Conservation (phyloP, 768 basidiomycete genomes). For the Leucosporidium scottii region DNA sequence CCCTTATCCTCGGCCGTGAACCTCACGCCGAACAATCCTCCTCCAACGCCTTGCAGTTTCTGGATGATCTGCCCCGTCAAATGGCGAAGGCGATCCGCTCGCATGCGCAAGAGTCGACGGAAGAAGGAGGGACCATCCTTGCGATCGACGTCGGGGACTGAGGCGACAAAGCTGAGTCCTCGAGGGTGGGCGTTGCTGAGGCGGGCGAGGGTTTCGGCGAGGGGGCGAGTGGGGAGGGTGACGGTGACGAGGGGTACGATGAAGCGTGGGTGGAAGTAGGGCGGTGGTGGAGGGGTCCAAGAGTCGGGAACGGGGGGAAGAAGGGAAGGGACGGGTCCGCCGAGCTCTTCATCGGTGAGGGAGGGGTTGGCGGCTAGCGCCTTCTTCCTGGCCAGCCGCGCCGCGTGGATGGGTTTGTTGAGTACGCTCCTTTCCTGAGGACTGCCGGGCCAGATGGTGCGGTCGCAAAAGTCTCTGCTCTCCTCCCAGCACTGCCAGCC, state of each 20-base stretch:
- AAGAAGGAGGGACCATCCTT: conserved; percentile 41
- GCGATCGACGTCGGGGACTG: conserved; percentile 41
- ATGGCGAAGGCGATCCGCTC: conserved; percentile 42
- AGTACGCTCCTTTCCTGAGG: conserved; percentile 13
- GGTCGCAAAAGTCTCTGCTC: conserved; percentile 23
- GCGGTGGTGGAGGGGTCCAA: conserved; percentile 7
- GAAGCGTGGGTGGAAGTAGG: conserved; percentile 16
- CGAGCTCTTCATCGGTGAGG: conserved; percentile 19
- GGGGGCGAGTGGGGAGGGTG: conserved; percentile 47
- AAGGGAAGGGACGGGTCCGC: neutral
- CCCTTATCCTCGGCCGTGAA: conserved; percentile 41
- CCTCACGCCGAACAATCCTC: conserved; percentile 46
- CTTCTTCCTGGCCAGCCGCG: neutral
- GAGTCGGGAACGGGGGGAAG: neutral
- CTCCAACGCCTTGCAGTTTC: conserved; percentile 43
- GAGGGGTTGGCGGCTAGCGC: conserved; percentile 12
- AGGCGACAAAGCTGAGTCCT: conserved; percentile 45
- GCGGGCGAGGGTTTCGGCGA: conserved; percentile 43
- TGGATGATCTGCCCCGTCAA: conserved; percentile 40
- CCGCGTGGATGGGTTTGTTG: conserved; percentile 8
- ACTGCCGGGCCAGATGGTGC: conserved; percentile 23
- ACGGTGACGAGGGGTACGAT: conserved; percentile 44
- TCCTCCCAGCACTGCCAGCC: conserved; percentile 9
- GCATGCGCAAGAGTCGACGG: conserved; percentile 42
- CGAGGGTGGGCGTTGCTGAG: conserved; percentile 41